Evolutionary conservation across 495 filamentous ascomycete species (phyloP), one percentile per base, ranked within the genome.

Genomic region (Talaromyces borbonicus): DNA sequence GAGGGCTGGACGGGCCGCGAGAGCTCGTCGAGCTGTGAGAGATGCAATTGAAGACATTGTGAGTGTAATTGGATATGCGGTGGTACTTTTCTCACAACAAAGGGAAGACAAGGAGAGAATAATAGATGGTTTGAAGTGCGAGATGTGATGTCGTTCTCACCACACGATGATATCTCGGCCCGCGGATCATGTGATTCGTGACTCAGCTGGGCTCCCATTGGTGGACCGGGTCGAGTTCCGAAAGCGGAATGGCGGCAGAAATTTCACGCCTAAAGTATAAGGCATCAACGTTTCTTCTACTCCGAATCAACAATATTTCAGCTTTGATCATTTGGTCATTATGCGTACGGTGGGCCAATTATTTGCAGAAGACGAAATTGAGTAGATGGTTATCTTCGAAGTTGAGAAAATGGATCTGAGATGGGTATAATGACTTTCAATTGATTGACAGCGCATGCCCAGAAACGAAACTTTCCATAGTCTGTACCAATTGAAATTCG

Each of bases 21-120:
- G 63, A 51, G 66, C 72, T 62, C 67, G 66, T 55, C 72, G 66
- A 50, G 65, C 60, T 60, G 72, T 68, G 65, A 71, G 59, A 52
- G 73, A 66, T 60, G 66, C 63, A 56, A 72, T 72, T 46, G 68
- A 68, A 50, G 72, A 76, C 75, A 78, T 77, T 49, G 43, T 46
- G 16, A 9, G 25, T 27, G 6, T 29, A 8, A 8, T 31, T 16
- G 15, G n/a, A n/a, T n/a, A n/a, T n/a, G n/a, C n/a, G n/a, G n/a
- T n/a, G n/a, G n/a, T n/a, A 18, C 8, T 29, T 16, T 33, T 15
- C 16, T 12, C 20, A n/a, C 7, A n/a, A 14, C 5, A 31, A 32
- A 30, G 42, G 14, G 18, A 11, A 30, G 26, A 9, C 11, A 29
- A 44, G 41, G 18, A 19, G 25, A 26, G 41, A 44, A 29, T 8